Base-by-base conservation (phyloP, 257 asterid genomes). In the Verbena officinalis region DNA sequence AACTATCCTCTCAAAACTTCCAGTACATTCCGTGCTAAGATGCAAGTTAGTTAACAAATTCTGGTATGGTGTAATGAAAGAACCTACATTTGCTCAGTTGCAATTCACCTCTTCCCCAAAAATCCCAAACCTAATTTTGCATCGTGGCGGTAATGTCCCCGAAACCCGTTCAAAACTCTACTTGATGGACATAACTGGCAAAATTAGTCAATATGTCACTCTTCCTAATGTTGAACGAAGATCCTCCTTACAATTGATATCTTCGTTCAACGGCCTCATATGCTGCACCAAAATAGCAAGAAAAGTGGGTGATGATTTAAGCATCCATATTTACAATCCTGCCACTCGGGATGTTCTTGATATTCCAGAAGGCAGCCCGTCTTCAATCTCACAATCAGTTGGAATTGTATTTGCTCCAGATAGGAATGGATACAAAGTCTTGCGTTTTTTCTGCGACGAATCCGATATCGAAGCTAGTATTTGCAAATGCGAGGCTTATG, bases 251-350 rank as follows among this genome's bases (percentile, higher is more conserved):
- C 21, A 21, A 16, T 4, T 68, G 33, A 16, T 68, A 21, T 48
- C 12, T 45, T 68, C 68, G 22, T 68, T 68, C 33, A 68, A 59
- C 51, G 74, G 74, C 5, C 14, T 68, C 16, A 0, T 59, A 12
- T 59, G 34, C 6, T 59, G 34, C 54, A 68, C 67, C 2, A 45
- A 38, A 39, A 16, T 10, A 38, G 33, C 33, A 27, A 27, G 33
- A 5, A 5, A 27, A 27, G 30, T 45, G 17, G 59, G 52, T 16
- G 30, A 7, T 4, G 73, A 50, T 19, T 10, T 68, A 33, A 39
- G 36, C 5, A 50, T 68, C 7, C 36, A n/a, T 1, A 51, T 59
- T 11, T 48, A 51, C 60, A 68, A 68, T 68, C 74, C 55, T 17
- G 34, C 43, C 44, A 68, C 67, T 11, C 54, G 16, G n/a, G 59